Base-by-base conservation (phyloP, 768 basidiomycete genomes). In the Artomyces pyxidatus region DNA sequence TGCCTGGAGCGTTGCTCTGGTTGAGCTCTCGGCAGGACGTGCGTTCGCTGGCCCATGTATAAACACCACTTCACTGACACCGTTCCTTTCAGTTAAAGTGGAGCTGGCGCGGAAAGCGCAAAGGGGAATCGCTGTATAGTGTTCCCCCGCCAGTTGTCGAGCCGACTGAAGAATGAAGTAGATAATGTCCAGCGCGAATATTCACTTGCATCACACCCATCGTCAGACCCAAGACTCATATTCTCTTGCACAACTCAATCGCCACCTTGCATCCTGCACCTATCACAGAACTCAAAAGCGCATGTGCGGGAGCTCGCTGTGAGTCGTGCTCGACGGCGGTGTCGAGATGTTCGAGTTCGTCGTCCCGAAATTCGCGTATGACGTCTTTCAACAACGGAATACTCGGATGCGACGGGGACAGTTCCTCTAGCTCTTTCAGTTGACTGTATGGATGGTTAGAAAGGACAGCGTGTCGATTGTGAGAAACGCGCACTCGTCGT, bases 331-430 rank as follows among this genome's bases (percentile, higher is more conserved):
- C 82, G 6, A 98, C 85, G 2, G 94, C 94, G 27, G 83, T 88
- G 58, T 96, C 88, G 49, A 97, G 72, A 64, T 98, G 94, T 61
- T 92, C 93, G 16, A 97, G 74, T 60, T 98, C 94, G 59, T 98
- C 94, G 65, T 97, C 92, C 55, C 92, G 72, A 62, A 97, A 86
- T 63, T 96, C 94, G 44, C 68, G 70, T 43, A 94, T 77, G 40
- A 94, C 75, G 4, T 80, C 73, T 53, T 72, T 77, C 49, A 96
- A 68, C 23, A 93, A 65, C 1, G 82, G 77, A 29, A 95, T 71
- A 52, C 91, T 94, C 0, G 88, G 83, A 61, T 95, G 89, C 26
- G 78, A 71, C 2, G 74, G 68, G 2, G 79, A 76, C 29, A 88
- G 62, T 2, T 69, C 66, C 51, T 81, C 77, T 56, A 95, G 69